Percentiles rank a stretch among this genome's conserved stretches.
These are phyloP conservation scores for Exophiala oligosperma DNA, from an alignment of 2,329 filamentous ascomycete species.

Conservation along the genomic window DNA sequence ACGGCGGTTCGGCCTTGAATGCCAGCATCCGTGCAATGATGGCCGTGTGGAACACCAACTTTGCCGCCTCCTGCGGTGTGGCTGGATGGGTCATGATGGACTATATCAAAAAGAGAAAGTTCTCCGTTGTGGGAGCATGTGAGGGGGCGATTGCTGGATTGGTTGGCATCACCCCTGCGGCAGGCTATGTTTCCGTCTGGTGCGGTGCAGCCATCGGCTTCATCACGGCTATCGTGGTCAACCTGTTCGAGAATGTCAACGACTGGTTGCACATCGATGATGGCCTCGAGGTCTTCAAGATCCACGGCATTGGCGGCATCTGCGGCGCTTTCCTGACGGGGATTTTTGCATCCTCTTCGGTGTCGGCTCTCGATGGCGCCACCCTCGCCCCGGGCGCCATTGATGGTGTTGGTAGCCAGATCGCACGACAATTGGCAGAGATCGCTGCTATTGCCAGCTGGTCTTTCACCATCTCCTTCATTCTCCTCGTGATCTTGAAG, in stretches of 20 bases:
- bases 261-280: constrained; percentile 58
- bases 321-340: constrained; percentile 59
- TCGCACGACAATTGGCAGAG: constrained; percentile 58
- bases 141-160: constrained; percentile 84
- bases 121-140: constrained; percentile 90
- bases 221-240: constrained; percentile 54
- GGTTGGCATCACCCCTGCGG: constrained; percentile 87
- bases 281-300: constrained; percentile 57
- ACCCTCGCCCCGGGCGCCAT: constrained; percentile 50
- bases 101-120: constrained; percentile 86
- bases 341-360: constrained; percentile 51
- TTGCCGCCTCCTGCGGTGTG: constrained; percentile 79
- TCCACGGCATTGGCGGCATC: constrained; percentile 50
- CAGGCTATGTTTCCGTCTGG: constrained; percentile 79
- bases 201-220: constrained; percentile 58
- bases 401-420: constrained; percentile 57
- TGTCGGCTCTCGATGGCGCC: constrained; percentile 50
- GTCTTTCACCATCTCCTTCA: constrained; percentile 53
- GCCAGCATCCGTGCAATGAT: constrained; percentile 83
- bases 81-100: constrained; percentile 77
- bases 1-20: constrained; percentile 79
- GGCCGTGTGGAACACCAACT: constrained; percentile 81
- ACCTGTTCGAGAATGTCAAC: constrained; percentile 52
- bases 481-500: constrained; percentile 55
- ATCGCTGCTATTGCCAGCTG: constrained; percentile 56